Conservation (phyloP, 139 green algal species). For the Coccomyxa sp. region DNA sequence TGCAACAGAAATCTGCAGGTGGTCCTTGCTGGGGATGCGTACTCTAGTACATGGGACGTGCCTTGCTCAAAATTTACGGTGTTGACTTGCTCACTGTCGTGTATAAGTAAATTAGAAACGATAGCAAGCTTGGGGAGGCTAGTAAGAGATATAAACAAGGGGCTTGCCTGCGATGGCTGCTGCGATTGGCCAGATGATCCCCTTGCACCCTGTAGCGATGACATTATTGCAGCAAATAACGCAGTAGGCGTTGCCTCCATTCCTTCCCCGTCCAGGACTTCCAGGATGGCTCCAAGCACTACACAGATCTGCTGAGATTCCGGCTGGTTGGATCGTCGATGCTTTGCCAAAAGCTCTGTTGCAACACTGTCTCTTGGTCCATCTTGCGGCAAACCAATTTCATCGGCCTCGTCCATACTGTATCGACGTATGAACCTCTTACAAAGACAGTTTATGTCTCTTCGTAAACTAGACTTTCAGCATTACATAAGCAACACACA, state of each 20-base stretch:
- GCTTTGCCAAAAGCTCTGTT: conserved; percentile 43
- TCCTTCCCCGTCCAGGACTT: conserved; percentile 55
- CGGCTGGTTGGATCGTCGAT: conserved; percentile 56
- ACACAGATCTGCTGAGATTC: conserved; percentile 64
- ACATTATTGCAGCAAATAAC: conserved; percentile 81
- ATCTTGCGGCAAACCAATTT: too few species aligned
- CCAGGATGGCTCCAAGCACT: conserved; percentile 54
- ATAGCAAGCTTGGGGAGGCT: not conserved
- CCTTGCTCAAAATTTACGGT: not conserved
- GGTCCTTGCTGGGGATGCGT: not conserved
- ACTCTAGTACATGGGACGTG: not conserved
- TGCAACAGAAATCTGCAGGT: not conserved
- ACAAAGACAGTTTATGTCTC: too few species aligned
- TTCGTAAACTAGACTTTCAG: too few species aligned
- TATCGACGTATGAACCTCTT: too few species aligned
- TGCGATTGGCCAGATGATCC: conserved; percentile 25
- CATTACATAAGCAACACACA: too few species aligned
- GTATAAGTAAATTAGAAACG: not conserved
- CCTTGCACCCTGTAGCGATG: conserved; percentile 51
- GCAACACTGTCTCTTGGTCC: not conserved
- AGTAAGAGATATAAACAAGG: too few species aligned
- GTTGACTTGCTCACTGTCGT: not conserved
- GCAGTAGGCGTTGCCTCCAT: conserved; percentile 65
- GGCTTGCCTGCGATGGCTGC: conserved; percentile 32
- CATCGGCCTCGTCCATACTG: too few species aligned